phyloP scores from a whole-genome alignment of 257 asterid genomes.

The Plantago ovata region DNA sequence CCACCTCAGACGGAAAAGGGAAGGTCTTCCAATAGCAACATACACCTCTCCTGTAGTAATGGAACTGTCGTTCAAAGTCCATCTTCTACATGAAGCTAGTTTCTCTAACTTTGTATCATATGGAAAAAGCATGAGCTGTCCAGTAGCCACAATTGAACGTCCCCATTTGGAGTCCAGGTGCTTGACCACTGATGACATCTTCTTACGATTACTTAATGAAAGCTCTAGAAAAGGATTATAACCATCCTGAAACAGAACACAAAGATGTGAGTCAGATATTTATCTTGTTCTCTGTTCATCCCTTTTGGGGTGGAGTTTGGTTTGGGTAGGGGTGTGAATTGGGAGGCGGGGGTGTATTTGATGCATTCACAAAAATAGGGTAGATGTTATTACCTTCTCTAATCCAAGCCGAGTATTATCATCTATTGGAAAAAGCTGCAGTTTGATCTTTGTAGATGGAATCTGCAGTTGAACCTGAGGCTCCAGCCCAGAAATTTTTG shows the following conservation, averaged over 20 bases:
- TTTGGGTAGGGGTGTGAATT: neutral
- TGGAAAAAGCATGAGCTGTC: conserved; percentile 72
- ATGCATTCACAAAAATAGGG: neutral
- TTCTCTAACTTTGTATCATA: conserved; percentile 43
- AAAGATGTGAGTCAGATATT: neutral
- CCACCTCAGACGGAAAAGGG: conserved; percentile 79
- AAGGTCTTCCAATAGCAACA: conserved; percentile 51
- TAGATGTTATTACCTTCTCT: conserved; percentile 53
- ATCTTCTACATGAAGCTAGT: conserved; percentile 48
- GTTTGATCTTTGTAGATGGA: conserved; percentile 60
- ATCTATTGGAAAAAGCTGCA: conserved; percentile 82
- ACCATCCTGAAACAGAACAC: conserved; percentile 56
- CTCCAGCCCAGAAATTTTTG: conserved; percentile 22
- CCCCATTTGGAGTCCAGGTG: conserved; percentile 84
- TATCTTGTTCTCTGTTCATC: conserved; percentile 6
- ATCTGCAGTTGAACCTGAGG: conserved; percentile 28
- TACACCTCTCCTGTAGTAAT: conserved; percentile 70
- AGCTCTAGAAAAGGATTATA: conserved; percentile 88
- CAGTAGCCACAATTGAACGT: conserved; percentile 37
- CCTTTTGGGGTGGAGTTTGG: neutral
- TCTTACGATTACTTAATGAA: conserved; percentile 61
- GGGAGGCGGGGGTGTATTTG: neutral
- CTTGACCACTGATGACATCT: conserved; percentile 75
- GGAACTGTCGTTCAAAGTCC: conserved; percentile 57
- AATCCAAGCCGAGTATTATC: conserved; percentile 47